A percentile compares a stretch with the other conserved stretches of the same genome.
These are phyloP conservation scores for Elongisporangium senticosum DNA, from an alignment of 352 stramenopile species.

Conservation along the genomic window DNA sequence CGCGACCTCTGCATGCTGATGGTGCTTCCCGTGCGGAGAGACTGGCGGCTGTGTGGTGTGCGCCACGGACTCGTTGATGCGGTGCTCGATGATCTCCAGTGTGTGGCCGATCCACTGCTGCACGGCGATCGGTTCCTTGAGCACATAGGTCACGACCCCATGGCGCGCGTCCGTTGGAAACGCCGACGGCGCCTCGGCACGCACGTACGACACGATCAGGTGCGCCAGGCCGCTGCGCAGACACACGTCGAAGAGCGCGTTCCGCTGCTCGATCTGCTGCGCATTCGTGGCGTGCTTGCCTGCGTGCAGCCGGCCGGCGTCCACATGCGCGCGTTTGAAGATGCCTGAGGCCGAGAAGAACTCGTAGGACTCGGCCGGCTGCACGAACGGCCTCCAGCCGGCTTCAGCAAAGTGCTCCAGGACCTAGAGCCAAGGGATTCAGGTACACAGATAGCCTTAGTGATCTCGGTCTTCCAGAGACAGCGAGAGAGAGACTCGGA, in stretches of 20 bases:
- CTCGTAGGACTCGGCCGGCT: slow-evolving; percentile 81
- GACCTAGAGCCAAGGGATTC: slow-evolving; percentile 26
- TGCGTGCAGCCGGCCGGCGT: slow-evolving; percentile 35
- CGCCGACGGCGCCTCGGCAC: slow-evolving; percentile 23
- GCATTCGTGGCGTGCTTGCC: slow-evolving; percentile 10
- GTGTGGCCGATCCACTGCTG: slow-evolving; percentile 66
- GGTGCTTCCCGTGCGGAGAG: slow-evolving; percentile 18
- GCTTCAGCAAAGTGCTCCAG: slow-evolving; percentile 75
- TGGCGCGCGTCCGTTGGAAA: slow-evolving; percentile 18
- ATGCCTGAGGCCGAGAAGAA: slow-evolving; percentile 78
- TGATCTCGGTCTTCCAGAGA: not conserved
- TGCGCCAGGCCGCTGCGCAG: slow-evolving; percentile 62
- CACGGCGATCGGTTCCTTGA: slow-evolving; percentile 77
- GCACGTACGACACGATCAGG: slow-evolving; percentile 68
- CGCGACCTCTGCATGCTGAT: slow-evolving; percentile 13
- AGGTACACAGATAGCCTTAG: not conserved
- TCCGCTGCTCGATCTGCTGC: slow-evolving; percentile 53
- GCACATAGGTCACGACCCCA: slow-evolving; percentile 49
- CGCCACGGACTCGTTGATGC: slow-evolving; percentile 43
- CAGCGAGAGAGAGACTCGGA: slow-evolving; percentile 1
- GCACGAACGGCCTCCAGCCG: slow-evolving; percentile 73
- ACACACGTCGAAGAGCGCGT: slow-evolving; percentile 73
- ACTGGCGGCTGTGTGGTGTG: slow-evolving; percentile 28
- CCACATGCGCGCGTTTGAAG: slow-evolving; percentile 58
- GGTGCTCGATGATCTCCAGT: slow-evolving; percentile 49